A percentile compares a stretch with the other conserved stretches of the same genome.
Conservation (phyloP, 768 basidiomycete species). For the Pleurotus giganteus region DNA sequence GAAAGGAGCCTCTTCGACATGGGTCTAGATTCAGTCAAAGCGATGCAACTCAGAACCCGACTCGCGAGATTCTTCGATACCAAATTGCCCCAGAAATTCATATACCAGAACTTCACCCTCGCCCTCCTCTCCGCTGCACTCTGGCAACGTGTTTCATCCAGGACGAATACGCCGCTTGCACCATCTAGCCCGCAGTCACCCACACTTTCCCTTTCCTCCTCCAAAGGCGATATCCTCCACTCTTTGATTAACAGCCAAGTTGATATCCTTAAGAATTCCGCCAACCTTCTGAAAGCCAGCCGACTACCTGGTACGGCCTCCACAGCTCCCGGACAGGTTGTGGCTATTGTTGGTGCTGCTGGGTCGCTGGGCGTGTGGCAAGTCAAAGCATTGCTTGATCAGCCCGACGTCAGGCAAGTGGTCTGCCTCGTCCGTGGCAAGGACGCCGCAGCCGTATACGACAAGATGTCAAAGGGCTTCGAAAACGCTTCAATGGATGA, state of each 20-base stretch:
- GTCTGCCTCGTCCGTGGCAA: constrained; percentile 14
- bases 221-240: constrained; percentile 2
- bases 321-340: not conserved
- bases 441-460: constrained; percentile 6
- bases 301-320: not conserved
- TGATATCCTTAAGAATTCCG: constrained; percentile 1
- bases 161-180: not conserved
- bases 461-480: constrained; percentile 10
- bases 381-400: constrained; percentile 9
- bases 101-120: constrained; percentile 13
- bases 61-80: constrained; percentile 7
- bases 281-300: constrained; percentile 7
- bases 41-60: constrained; percentile 12
- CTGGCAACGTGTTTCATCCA: not conserved
- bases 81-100: constrained; percentile 9
- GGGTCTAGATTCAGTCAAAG: constrained; percentile 12
- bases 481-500: not conserved
- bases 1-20: constrained; percentile 12
- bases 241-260: constrained; percentile 9
- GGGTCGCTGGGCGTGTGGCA: constrained; percentile 15
- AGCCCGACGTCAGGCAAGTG: constrained; percentile 8
- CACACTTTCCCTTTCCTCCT: not conserved
- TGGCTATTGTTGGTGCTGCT: constrained; percentile 12
- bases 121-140: constrained; percentile 6
- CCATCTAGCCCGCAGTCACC: not conserved